Conservation (phyloP, 371 early-diverging fungal species). For the Mortierella sp. region DNA sequence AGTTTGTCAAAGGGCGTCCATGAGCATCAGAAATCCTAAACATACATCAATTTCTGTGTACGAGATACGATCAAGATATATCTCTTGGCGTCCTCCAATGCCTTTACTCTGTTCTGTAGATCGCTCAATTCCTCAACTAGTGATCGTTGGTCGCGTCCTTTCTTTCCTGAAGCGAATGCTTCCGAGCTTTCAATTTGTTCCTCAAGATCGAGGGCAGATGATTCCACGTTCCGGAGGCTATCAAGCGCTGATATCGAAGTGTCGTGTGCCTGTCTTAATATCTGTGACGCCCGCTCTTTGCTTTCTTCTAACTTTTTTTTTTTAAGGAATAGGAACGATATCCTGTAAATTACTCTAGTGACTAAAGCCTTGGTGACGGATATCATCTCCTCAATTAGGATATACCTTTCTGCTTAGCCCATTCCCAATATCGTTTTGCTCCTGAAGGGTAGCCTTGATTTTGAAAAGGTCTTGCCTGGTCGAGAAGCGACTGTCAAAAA, state of each 20-base stretch:
- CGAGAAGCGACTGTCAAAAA: conserved; percentile 41
- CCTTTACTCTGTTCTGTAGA: conserved; percentile 37
- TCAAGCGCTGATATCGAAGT: conserved; percentile 24
- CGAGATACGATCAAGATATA: conserved; percentile 37
- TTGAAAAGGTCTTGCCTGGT: conserved; percentile 38
- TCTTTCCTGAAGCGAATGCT: conserved; percentile 38
- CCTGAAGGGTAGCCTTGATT: conserved; percentile 23
- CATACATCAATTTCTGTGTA: conserved; percentile 46
- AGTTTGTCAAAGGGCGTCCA: neutral
- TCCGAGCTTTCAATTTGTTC: conserved; percentile 47
- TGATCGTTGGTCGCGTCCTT: conserved; percentile 38
- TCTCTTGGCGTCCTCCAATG: conserved; percentile 46
- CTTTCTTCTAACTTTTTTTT: conserved; percentile 38
- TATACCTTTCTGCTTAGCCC: conserved; percentile 30
- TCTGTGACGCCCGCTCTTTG: conserved; percentile 23
- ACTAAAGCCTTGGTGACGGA: neutral
- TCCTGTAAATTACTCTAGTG: neutral
- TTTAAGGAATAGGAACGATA: neutral
- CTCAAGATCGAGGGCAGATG: conserved; percentile 43
- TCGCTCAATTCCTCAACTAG: conserved; percentile 42
- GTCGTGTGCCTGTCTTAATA: conserved; percentile 29
- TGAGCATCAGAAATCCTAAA: neutral
- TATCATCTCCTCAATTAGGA: neutral
- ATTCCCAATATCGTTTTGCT: conserved; percentile 18
- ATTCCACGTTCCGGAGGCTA: conserved; percentile 25